Evolutionary conservation across 768 basidiomycete species (phyloP).

Genomic region (Lentinula aciculospora): DNA sequence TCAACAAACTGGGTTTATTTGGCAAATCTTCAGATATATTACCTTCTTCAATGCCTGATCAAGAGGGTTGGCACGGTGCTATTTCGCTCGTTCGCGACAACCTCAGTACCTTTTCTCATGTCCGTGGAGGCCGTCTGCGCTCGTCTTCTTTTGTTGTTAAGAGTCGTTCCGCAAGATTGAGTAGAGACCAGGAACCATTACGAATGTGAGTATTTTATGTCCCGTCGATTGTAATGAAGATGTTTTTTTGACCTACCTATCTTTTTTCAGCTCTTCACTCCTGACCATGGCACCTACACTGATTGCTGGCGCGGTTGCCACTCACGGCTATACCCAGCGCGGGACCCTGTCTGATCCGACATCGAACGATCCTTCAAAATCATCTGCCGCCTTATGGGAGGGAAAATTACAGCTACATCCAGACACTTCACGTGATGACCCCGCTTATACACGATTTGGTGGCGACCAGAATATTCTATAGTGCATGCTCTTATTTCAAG

Average conservation of each 20-base stretch:
- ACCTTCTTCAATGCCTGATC: constrained; percentile 58
- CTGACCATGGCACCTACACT: constrained; percentile 70
- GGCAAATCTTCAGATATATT: constrained; percentile 54
- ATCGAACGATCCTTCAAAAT: constrained; percentile 69
- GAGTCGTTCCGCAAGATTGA: constrained; percentile 60
- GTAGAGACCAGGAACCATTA: constrained; percentile 39
- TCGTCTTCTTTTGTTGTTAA: constrained; percentile 83
- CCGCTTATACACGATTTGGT: constrained; percentile 29
- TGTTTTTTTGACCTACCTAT: neutral
- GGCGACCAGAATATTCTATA: constrained; percentile 14
- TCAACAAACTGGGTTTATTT: constrained; percentile 53
- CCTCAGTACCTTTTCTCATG: constrained; percentile 70
- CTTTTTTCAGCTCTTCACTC: constrained; percentile 21
- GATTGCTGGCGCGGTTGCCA: constrained; percentile 69
- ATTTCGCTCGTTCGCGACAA: constrained; percentile 84
- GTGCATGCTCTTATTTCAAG: neutral
- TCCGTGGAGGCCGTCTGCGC: constrained; percentile 86
- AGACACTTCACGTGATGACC: constrained; percentile 69
- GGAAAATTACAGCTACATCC: constrained; percentile 87
- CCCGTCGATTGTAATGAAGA: neutral
- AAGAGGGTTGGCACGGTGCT: constrained; percentile 72
- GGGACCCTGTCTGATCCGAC: constrained; percentile 71
- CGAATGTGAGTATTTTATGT: constrained; percentile 35
- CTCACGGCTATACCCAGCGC: constrained; percentile 49
- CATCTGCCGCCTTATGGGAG: constrained; percentile 79